Evolutionary conservation across 441 rosid species (phyloP), one percentile per base, ranked within the genome.

Genomic region (Flueggea neowawraea): DNA sequence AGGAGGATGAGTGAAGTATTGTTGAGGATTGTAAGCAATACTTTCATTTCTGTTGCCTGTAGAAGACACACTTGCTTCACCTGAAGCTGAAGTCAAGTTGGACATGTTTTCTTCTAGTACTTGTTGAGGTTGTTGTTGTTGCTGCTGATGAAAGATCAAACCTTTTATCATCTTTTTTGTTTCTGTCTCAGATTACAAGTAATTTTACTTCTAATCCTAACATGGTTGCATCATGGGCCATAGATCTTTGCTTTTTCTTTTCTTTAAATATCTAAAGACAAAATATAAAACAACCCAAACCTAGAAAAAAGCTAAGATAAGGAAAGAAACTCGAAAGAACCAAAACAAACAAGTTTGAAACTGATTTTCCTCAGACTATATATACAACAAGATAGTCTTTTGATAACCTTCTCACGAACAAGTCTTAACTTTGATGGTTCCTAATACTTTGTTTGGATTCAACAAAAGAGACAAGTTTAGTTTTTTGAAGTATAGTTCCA

Each of bases 71-170:
- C 94, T 92, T 54, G 95, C 91, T 79, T 82, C 86, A 17, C 76
- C 89, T 56, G 96, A 86, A 66, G 93, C 89, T 58, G 95, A 85
- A 8, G 98, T 92, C 82, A 92, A 75, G 81, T 89, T 92, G 41
- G 96, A 88, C 96, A 89, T 86, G 68, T 84, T 86, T 63, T 87
- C 90, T 53, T 84, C 91, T 52, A 43, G 28, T 22, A 22, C 45
- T 57, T 57, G 60, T 8, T 84, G 63, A 22, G 28, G 28, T 49
- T 69, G 68, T 14, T 66, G 77, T 13, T 71, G 82, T 22, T 76
- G 66, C n/a, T 73, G 80, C 7, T 79, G 79, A 45, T 85, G 77
- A 66, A 87, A 78, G 57, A 84, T 66, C 77, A 79, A 75, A 52
- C 77, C 80, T 75, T 83, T 71, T 77, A 79, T 79, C 88, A 69